phyloP scores from a whole-genome alignment of 2,329 filamentous ascomycete species.

The Exophiala bonariae region DNA sequence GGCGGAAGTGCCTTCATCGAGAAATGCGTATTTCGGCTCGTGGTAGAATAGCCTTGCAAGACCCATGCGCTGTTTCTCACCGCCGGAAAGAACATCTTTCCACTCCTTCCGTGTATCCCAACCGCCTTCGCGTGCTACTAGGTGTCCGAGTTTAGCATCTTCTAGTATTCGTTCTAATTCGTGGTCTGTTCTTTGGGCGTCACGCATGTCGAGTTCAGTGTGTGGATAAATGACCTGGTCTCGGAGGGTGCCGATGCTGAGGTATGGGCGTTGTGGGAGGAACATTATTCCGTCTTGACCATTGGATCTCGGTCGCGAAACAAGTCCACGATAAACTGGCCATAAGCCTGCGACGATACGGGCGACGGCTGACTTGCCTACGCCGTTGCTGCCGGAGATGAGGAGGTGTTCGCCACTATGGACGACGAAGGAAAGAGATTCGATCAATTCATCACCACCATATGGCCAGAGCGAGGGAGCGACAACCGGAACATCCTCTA shows the following conservation, averaged over 20 bases:
- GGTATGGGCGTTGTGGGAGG: conserved; percentile 87
- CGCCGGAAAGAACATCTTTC: conserved; percentile 96
- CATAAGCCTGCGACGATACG: conserved; percentile 89
- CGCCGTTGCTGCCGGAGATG: conserved; percentile 91
- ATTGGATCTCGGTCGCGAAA: conserved; percentile 77
- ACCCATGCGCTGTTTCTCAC: conserved; percentile 94
- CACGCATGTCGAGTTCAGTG: conserved; percentile 89
- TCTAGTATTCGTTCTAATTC: conserved; percentile 79
- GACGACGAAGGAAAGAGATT: conserved; percentile 84
- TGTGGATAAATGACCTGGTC: conserved; percentile 99
- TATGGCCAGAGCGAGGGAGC: conserved; percentile 85
- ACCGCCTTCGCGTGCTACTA: conserved; percentile 87
- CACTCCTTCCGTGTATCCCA: conserved; percentile 97
- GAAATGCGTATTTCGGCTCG: conserved; percentile 88
- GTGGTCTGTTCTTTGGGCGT: conserved; percentile 72
- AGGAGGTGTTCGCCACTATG: conserved; percentile 89
- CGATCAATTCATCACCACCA: conserved; percentile 87
- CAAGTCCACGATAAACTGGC: conserved; percentile 92
- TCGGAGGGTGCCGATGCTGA: conserved; percentile 86
- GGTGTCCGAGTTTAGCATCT: conserved; percentile 80
- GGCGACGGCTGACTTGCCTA: conserved; percentile 86
- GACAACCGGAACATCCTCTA: conserved; percentile 91
- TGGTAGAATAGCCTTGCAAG: conserved; percentile 91
- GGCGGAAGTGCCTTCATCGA: conserved; percentile 93
- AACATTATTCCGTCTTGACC: conserved; percentile 98